Evolutionary conservation across 139 green algal genomes (phyloP).

Genomic region (Chlorella vulgaris): DNA sequence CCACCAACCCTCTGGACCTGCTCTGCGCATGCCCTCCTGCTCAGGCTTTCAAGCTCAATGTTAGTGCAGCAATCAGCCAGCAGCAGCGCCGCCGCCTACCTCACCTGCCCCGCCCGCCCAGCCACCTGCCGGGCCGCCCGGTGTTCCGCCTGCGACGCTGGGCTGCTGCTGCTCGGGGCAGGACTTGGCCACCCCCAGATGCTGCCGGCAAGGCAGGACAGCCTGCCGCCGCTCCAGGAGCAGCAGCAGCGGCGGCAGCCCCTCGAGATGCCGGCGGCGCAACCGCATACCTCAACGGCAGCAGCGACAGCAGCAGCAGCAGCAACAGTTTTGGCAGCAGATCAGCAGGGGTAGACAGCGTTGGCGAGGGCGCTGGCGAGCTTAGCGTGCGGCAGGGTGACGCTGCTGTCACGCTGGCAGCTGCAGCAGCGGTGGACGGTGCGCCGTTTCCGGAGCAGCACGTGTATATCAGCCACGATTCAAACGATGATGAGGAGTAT

Average conservation of each 20-base stretch:
- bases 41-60: slow-evolving; percentile 38
- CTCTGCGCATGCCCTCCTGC: not conserved
- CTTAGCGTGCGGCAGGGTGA: not conserved
- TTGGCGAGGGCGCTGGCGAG: not conserved
- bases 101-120: slow-evolving; percentile 3
- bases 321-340: not conserved
- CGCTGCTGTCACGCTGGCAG: not conserved
- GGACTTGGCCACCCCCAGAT: not conserved
- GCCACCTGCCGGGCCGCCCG: slow-evolving; percentile 45
- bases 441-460: slow-evolving; percentile 12
- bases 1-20: too few relatives aligned
- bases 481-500: slow-evolving; percentile 13
- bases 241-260: not conserved
- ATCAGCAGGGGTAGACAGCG: not conserved
- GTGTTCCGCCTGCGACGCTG: slow-evolving; percentile 38
- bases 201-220: not conserved
- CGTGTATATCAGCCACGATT: slow-evolving; percentile 24
- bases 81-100: slow-evolving; percentile 1
- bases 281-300: not conserved
- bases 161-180: slow-evolving; percentile 26
- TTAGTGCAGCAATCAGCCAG: slow-evolving; percentile 34
- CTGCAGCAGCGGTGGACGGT: not conserved
- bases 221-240: not conserved
- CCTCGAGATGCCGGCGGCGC: too few relatives aligned
- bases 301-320: not conserved